Conservation (phyloP, 2,329 filamentous ascomycete genomes). For the Beauveria bassiana region DNA sequence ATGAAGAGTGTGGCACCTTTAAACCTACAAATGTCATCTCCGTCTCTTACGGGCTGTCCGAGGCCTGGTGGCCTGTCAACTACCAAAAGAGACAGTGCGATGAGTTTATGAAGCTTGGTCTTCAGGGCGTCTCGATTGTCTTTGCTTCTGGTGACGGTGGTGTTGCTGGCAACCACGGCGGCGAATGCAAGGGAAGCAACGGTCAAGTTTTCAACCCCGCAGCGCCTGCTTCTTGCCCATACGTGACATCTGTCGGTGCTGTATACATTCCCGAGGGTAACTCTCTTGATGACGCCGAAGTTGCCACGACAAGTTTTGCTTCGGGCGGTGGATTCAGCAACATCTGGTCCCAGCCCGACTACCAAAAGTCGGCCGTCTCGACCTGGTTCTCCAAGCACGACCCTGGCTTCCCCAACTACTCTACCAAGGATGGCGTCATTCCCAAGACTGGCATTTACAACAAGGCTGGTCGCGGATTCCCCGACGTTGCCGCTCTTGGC, state of each 20-base stretch:
- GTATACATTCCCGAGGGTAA: conserved; percentile 35
- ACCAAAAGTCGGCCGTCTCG: conserved; percentile 34
- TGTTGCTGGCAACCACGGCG: conserved; percentile 21
- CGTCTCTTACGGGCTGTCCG: conserved; percentile 39
- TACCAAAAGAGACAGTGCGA: conserved; percentile 38
- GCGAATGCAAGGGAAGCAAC: conserved; percentile 10
- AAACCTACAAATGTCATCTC: conserved; percentile 25
- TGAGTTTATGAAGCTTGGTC: conserved; percentile 38
- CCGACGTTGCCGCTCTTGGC: conserved; percentile 35
- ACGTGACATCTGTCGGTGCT: conserved; percentile 43
- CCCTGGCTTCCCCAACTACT: conserved; percentile 23
- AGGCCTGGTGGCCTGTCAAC: conserved; percentile 34
- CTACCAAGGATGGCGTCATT: conserved; percentile 26
- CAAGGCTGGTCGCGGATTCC: conserved; percentile 32
- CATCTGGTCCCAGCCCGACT: conserved; percentile 37
- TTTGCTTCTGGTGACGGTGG: conserved; percentile 34
- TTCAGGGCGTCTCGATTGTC: conserved; percentile 33
- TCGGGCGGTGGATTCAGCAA: conserved; percentile 25
- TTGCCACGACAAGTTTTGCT: conserved; percentile 36
- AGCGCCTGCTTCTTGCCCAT: conserved; percentile 31
- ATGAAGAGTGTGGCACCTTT: conserved; percentile 17
- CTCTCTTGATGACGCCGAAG: conserved; percentile 35
- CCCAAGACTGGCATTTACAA: conserved; percentile 28
- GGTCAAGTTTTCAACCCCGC: conserved; percentile 25
- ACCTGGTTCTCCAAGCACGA: conserved; percentile 30